Evolutionary conservation across 139 green algal species (phyloP).

Genomic region (Eudorina sp.): DNA sequence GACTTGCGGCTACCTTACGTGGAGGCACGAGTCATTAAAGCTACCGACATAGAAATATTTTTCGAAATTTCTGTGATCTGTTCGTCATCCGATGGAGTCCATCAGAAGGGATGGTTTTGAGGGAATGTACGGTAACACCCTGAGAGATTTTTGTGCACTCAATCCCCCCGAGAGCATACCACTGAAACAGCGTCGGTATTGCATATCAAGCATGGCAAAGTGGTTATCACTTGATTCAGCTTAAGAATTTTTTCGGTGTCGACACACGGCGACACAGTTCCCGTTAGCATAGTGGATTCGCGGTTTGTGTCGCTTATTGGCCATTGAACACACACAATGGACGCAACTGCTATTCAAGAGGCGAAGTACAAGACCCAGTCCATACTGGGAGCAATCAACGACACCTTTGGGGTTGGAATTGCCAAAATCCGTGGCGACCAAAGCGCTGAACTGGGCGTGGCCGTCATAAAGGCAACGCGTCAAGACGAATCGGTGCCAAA

Average conservation of each 20-base stretch:
- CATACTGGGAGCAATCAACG: neutral
- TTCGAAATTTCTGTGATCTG: too few species aligned
- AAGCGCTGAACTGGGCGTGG: conserved; percentile 76
- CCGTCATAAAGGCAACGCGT: conserved; percentile 87
- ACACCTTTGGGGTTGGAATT: neutral
- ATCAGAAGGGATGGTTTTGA: too few species aligned
- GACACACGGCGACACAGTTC: neutral
- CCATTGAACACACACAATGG: neutral
- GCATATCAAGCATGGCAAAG: neutral
- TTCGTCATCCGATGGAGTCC: too few species aligned
- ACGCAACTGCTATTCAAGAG: neutral
- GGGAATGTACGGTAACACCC: too few species aligned
- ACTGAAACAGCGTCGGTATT: neutral
- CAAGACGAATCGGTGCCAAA: conserved; percentile 86
- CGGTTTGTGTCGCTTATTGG: neutral
- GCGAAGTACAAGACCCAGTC: conserved; percentile 14
- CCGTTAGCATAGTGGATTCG: neutral
- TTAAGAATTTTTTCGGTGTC: neutral
- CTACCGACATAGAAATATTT: too few species aligned
- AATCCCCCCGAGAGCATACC: too few species aligned
- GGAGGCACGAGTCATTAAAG: too few species aligned
- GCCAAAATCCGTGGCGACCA: conserved; percentile 3
- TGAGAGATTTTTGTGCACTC: too few species aligned
- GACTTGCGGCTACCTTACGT: too few species aligned
- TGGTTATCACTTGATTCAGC: neutral